Evolutionary conservation across 1,284 basidiomycete genomes (phyloP).

Genomic region (Kalmanozyma brasiliensis): DNA sequence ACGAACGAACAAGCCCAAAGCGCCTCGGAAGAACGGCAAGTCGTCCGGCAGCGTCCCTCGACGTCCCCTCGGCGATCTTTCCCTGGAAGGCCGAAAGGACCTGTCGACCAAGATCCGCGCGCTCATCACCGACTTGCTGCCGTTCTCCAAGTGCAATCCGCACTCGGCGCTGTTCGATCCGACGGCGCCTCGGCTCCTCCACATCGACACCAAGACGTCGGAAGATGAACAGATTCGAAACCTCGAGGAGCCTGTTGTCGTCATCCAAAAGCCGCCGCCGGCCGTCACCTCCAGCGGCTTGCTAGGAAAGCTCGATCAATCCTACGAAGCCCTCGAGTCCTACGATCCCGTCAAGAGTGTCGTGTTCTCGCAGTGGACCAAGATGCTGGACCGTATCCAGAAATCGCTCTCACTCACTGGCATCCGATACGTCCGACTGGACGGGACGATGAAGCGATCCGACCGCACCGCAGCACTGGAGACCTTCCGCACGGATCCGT

Average conservation of each 20-base stretch:
- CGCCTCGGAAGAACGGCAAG: constrained; percentile 23
- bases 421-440: constrained; percentile 57
- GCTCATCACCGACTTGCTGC: constrained; percentile 60
- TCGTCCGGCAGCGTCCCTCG: background rate
- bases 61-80: constrained; percentile 12
- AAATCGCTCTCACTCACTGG: constrained; percentile 55
- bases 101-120: constrained; percentile 64
- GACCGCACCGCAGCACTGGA: constrained; percentile 55
- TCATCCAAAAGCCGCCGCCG: constrained; percentile 37
- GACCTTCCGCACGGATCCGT: constrained; percentile 53
- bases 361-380: constrained; percentile 71
- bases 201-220: constrained; percentile 40
- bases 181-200: constrained; percentile 56
- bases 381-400: constrained; percentile 64
- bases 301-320: constrained; percentile 26
- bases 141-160: constrained; percentile 64
- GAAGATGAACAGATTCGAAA: constrained; percentile 33
- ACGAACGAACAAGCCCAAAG: constrained; percentile 6
- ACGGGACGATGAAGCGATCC: constrained; percentile 62
- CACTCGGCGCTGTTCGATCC: constrained; percentile 57
- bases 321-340: constrained; percentile 23
- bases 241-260: constrained; percentile 43
- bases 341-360: constrained; percentile 65
- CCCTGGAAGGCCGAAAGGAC: constrained; percentile 46
- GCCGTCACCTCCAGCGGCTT: constrained; percentile 26